These are phyloP conservation scores for Peniophora sp. DNA, from an alignment of 1,284 basidiomycete species.

Conservation along the genomic window DNA sequence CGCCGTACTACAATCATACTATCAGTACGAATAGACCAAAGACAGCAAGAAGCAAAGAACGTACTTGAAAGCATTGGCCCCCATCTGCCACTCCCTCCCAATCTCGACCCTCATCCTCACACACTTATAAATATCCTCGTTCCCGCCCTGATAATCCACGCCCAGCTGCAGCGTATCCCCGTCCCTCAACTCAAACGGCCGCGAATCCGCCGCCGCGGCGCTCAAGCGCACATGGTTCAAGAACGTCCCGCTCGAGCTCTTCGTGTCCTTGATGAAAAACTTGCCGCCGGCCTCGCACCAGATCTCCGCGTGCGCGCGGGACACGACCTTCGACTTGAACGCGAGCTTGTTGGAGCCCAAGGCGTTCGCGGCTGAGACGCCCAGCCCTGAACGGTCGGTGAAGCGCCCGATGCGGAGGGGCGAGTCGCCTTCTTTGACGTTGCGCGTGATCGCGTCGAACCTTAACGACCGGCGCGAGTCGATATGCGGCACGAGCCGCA, in stretches of 20 bases:
- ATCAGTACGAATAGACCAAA: constrained; percentile 3
- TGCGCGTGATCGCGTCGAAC: constrained; percentile 89
- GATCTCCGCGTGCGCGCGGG: constrained; percentile 89
- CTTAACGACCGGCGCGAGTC: constrained; percentile 84
- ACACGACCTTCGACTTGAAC: constrained; percentile 96
- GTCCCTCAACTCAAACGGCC: constrained; percentile 79
- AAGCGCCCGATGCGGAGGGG: constrained; percentile 87
- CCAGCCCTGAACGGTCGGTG: constrained; percentile 75
- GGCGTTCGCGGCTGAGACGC: constrained; percentile 61
- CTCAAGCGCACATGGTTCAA: constrained; percentile 91
- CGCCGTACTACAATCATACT: constrained; percentile 45
- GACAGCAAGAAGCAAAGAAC: constrained; percentile 23
- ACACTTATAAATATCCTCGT: constrained; percentile 96
- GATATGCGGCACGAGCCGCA: constrained; percentile 90
- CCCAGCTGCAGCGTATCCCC: constrained; percentile 95
- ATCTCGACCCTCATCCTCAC: constrained; percentile 96
- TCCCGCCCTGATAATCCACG: constrained; percentile 96
- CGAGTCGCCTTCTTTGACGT: constrained; percentile 61
- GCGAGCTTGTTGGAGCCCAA: constrained; percentile 79
- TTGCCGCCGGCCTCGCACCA: constrained; percentile 64
- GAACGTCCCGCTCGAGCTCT: constrained; percentile 89
- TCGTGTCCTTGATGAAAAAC: constrained; percentile 91
- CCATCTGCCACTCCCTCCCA: constrained; percentile 84
- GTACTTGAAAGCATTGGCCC: constrained; percentile 92
- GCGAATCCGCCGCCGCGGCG: constrained; percentile 75